Conservation (phyloP, 1,284 basidiomycete species). For the Erythrobasidium hasegawianum region DNA sequence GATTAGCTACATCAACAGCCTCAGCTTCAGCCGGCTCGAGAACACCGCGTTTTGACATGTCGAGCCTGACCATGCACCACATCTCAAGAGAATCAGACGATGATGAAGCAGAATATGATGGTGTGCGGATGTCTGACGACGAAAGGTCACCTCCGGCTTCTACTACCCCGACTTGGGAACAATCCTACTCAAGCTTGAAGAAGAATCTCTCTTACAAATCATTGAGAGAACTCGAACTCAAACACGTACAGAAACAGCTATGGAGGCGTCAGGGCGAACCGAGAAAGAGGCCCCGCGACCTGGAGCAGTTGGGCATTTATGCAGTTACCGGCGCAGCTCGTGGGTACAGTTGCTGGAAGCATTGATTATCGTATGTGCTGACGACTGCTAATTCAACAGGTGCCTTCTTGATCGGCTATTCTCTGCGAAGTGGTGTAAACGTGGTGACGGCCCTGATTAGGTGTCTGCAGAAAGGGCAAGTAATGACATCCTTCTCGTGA, state of each 20-base stretch:
- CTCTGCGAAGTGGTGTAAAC: constrained; percentile 66
- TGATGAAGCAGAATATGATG: constrained; percentile 4
- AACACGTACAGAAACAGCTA: constrained; percentile 67
- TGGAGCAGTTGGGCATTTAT: constrained; percentile 69
- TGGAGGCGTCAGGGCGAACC: constrained; percentile 79
- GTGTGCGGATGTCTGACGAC: constrained; percentile 4
- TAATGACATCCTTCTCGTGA: too few relatives aligned
- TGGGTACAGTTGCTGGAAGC: too few relatives aligned
- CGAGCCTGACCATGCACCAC: constrained; percentile 11
- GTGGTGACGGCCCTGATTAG: constrained; percentile 68
- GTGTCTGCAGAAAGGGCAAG: constrained; percentile 61
- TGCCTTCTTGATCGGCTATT: constrained; percentile 11
- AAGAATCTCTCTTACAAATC: constrained; percentile 39
- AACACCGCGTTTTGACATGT: constrained; percentile 30
- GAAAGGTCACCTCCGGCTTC: constrained; percentile 25
- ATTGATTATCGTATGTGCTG: too few relatives aligned
- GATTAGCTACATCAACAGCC: constrained; percentile 17
- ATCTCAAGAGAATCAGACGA: background rate
- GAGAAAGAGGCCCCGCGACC: constrained; percentile 62
- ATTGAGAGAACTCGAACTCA: constrained; percentile 49
- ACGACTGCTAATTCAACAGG: constrained; percentile 8
- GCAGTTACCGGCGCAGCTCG: constrained; percentile 69
- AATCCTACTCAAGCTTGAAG: constrained; percentile 36
- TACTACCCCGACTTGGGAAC: constrained; percentile 40
- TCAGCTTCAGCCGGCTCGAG: constrained; percentile 9